Evolutionary conservation across 345 rosid genomes (phyloP), one percentile per base, ranked within the genome.

Genomic region (Hibiscus trionum): DNA sequence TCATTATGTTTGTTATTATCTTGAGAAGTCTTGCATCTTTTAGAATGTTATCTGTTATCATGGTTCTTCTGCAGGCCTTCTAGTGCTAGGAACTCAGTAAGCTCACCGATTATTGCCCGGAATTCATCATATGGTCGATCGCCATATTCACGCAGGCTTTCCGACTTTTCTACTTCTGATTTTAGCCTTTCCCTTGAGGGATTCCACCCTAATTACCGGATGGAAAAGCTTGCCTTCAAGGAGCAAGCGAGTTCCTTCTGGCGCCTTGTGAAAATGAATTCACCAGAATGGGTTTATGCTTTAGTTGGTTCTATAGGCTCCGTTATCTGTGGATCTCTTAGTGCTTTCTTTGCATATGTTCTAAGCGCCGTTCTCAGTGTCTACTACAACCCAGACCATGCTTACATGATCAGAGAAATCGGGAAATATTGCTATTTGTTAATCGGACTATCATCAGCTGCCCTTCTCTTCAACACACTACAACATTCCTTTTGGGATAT

Each of bases 401-500:
- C 85, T 3, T 91, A 88, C 78, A 94, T 91, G 98, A 91, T 75
- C 80, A 81, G 86, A 78, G 86, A 94, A 82, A 94, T 94, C 1
- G 95, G 75, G 35, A 94, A 94, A 72, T 94, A 94, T 73, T 91
- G 97, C 81, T 94, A 94, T 76, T 78, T 94, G 68, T 76, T 94
- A 29, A 94, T 94, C 61, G 98, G 98, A 46, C 93, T 94, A 24
- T 94, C 98, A 47, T 94, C 98, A 0, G 95, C 98, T 2, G 97
- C 96, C 1, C 90, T 94, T 73, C 74, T 94, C 75, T 94, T 94
- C 81, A 91, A 94, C 84, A 88, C 98, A 16, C 83, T 94, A 5
- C 98, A 94, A 83, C 98, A 94, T 86, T 91, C 78, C 72, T 94
- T 94, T 77, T 94, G 98, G 98, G 98, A 94, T 73, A 88, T 94